Percentiles rank a stretch among this genome's conserved stretches.
Conservation (phyloP, 345 rosid genomes). For the Erucastrum elatum region DNA sequence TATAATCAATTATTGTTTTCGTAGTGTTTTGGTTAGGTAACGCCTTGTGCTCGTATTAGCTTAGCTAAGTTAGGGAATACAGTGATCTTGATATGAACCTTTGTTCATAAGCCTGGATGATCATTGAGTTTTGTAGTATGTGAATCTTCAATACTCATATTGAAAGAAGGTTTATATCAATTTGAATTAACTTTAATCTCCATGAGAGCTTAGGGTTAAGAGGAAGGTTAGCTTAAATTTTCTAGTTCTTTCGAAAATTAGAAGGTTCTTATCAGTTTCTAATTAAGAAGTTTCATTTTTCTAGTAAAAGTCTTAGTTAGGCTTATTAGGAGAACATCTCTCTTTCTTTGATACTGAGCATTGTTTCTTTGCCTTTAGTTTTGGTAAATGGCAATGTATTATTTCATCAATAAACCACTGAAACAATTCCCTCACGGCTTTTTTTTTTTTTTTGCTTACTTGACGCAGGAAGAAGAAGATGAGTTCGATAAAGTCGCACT, state of each 20-base stretch:
- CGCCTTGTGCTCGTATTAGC: background rate
- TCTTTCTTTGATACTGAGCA: background rate
- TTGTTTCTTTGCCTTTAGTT: background rate
- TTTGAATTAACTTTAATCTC: background rate
- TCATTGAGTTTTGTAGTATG: conserved; percentile 1
- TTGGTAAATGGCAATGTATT: background rate
- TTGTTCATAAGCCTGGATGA: background rate
- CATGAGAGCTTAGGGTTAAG: background rate
- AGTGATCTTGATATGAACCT: too few species aligned
- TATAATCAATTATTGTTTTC: conserved; percentile 1
- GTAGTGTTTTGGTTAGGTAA: background rate
- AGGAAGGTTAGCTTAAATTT: background rate
- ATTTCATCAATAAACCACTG: background rate
- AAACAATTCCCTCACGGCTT: background rate
- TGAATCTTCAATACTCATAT: background rate
- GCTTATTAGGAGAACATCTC: background rate
- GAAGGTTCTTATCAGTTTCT: background rate
- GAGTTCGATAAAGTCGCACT: conserved; percentile 72
- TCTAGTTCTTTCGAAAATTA: background rate
- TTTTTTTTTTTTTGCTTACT: background rate
- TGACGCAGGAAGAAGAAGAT: conserved; percentile 84
- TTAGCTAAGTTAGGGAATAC: background rate
- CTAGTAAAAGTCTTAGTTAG: background rate
- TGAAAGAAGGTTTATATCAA: background rate
- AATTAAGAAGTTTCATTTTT: background rate